Evolutionary conservation across 805 yeast species (phyloP).

Genomic region (Diddensiella caesifluorescens): DNA sequence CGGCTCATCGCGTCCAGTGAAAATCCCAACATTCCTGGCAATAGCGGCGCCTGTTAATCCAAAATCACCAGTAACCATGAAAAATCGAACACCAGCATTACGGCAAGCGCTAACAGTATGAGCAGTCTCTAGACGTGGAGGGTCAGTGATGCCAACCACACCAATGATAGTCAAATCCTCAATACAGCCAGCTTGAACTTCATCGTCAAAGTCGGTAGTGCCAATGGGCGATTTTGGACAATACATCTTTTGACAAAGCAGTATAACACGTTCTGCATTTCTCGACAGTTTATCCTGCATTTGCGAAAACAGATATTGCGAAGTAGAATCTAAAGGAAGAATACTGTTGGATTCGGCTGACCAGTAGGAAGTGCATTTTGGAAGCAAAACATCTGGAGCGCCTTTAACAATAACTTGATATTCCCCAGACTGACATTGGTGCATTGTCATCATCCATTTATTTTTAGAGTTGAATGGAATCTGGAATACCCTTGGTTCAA

Average conservation of each 20-base stretch:
- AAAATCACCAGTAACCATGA: constrained; percentile 84
- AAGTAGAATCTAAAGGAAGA: constrained; percentile 4
- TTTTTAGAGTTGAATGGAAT: constrained; percentile 43
- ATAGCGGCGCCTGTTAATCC: constrained; percentile 48
- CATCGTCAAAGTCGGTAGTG: constrained; percentile 10
- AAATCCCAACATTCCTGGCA: constrained; percentile 51
- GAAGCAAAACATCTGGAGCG: constrained; percentile 42
- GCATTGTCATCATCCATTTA: constrained; percentile 31
- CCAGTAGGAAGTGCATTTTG: constrained; percentile 25
- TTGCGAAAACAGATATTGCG: background rate
- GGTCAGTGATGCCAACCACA: constrained; percentile 90
- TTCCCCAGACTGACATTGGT: constrained; percentile 6
- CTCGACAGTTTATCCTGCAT: constrained; percentile 17
- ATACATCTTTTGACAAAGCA: constrained; percentile 10
- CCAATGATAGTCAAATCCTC: constrained; percentile 69
- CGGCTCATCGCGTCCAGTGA: constrained; percentile 13
- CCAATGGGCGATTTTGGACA: constrained; percentile 5
- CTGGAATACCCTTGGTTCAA: constrained; percentile 12
- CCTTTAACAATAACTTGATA: constrained; percentile 36
- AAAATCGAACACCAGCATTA: constrained; percentile 89
- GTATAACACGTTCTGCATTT: constrained; percentile 18
- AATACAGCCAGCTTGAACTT: constrained; percentile 5
- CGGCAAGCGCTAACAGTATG: constrained; percentile 65
- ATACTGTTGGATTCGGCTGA: constrained; percentile 4
- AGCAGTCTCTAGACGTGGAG: constrained; percentile 82